Base-by-base conservation (phyloP, 805 yeast genomes). In the Saccharomyces paradoxus region DNA sequence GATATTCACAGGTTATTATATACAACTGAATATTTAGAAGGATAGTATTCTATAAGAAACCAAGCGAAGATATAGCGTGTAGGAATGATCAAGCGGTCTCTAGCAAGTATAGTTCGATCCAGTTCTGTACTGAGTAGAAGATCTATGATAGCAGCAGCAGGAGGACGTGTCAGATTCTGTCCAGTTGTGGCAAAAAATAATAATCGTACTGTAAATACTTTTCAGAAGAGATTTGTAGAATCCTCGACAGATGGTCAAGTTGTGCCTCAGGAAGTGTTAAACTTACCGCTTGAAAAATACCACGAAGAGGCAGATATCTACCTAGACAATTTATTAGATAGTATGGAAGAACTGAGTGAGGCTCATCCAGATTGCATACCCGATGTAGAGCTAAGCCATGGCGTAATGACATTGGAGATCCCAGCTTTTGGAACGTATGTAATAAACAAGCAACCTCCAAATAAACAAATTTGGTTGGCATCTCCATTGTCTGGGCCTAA, bases 391-490 rank as follows among this genome's bases (percentile, higher is more conserved):
- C 74, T 62, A 10, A 63, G 71, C 63, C 92, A 86, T 60, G 99
- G 99, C 7, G 97, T 94, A 8, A 70, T 94, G 71, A 83, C 92
- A 0, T 68, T 94, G 55, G 81, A 77, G 6, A 63, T 87, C 17
- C 88, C 92, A 2, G 80, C 83, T 1, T 74, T 76, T 17, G 98
- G 97, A 1, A 80, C 91, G 0, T 94, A 94, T 67, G 96, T 94
- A 29, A 84, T 94, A 66, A 94, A 94, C 74, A 92, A 90, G 66
- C 98, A 94, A 71, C 99, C 99, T 1, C 97, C 99, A 3, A 94
- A 90, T 72, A 86, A 88, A 71, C 99, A 94, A 69, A 86, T 94
- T 30, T 94, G 99, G 99, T 77, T 92, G 52, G 82, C 95, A 56
- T 87, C 96, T 48, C 99, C 99, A 0, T 66, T 89, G 3, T 86